These are phyloP conservation scores for Calonectria leucothoes DNA, from an alignment of 2,329 filamentous ascomycete genomes.

Conservation along the genomic window DNA sequence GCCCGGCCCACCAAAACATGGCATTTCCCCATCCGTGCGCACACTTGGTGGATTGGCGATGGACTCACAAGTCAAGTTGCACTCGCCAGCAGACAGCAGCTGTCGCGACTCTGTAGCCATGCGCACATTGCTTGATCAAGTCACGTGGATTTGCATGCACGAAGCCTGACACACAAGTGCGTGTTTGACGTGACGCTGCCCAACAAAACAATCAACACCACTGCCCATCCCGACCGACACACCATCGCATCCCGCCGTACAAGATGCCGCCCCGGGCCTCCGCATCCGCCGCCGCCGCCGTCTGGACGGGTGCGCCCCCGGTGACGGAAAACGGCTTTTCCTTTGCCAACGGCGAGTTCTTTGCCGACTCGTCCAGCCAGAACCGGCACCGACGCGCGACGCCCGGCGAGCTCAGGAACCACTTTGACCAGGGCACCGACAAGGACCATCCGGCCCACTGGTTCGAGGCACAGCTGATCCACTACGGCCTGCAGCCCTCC, in stretches of 20 bases:
- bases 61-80: background rate
- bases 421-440: slow-evolving; percentile 55
- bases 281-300: background rate
- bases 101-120: background rate
- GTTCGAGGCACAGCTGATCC: slow-evolving; percentile 72
- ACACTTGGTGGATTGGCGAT: background rate
- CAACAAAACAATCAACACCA: background rate
- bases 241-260: background rate
- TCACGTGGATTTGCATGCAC: background rate
- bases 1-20: background rate
- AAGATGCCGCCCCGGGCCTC: background rate
- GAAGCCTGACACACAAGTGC: background rate
- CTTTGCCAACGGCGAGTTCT: slow-evolving; percentile 56
- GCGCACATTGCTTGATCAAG: background rate
- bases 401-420: slow-evolving; percentile 54
- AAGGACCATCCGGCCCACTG: slow-evolving; percentile 68
- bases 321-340: slow-evolving; percentile 52
- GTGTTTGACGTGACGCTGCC: background rate
- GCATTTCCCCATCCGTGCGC: background rate
- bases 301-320: slow-evolving; percentile 32
- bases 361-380: slow-evolving; percentile 54
- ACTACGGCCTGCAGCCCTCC: slow-evolving; percentile 69
- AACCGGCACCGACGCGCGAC: slow-evolving; percentile 60
- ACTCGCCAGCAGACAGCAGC: background rate
- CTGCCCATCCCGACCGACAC: background rate